These are phyloP conservation scores for Schwanniomyces sp. DNA, from an alignment of 805 yeast genomes.

Conservation along the genomic window DNA sequence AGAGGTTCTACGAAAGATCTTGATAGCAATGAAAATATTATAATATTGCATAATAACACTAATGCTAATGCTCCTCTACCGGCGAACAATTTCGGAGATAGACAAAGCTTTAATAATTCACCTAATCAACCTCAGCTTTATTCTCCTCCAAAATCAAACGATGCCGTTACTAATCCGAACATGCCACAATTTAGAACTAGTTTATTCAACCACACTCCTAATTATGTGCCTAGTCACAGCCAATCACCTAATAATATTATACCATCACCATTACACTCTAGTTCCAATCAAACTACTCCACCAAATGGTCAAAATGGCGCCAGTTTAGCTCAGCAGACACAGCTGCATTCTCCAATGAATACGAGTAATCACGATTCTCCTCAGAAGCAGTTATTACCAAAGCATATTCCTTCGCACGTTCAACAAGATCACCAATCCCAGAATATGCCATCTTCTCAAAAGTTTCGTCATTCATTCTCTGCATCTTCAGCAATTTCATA, in stretches of 20 bases:
- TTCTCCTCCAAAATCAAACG: conserved; percentile 12
- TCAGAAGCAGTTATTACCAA: conserved; percentile 4
- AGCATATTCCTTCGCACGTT: conserved; percentile 1
- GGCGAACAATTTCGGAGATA: not conserved
- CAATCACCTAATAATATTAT: conserved; percentile 10
- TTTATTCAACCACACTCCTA: conserved; percentile 9
- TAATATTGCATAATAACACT: conserved; percentile 52
- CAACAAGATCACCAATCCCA: conserved; percentile 2
- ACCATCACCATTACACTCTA: conserved; percentile 26
- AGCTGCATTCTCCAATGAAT: not conserved
- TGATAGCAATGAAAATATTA: conserved; percentile 47
- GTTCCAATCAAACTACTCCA: conserved; percentile 26
- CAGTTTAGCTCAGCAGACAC: not conserved
- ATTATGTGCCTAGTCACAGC: not conserved
- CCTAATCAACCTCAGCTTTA: conserved; percentile 10
- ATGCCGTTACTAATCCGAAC: not conserved
- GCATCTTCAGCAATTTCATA: conserved; percentile 65
- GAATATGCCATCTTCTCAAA: conserved; percentile 5
- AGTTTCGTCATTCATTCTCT: conserved; percentile 56
- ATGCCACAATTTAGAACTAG: conserved; percentile 14
- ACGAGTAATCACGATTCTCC: conserved; percentile 17
- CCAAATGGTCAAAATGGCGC: conserved; percentile 1
- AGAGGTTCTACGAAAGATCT: conserved; percentile 24
- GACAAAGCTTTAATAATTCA: conserved; percentile 1
- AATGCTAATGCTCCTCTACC: conserved; percentile 51